phyloP scores from a whole-genome alignment of 257 asterid species.

The Ilex asprella region DNA sequence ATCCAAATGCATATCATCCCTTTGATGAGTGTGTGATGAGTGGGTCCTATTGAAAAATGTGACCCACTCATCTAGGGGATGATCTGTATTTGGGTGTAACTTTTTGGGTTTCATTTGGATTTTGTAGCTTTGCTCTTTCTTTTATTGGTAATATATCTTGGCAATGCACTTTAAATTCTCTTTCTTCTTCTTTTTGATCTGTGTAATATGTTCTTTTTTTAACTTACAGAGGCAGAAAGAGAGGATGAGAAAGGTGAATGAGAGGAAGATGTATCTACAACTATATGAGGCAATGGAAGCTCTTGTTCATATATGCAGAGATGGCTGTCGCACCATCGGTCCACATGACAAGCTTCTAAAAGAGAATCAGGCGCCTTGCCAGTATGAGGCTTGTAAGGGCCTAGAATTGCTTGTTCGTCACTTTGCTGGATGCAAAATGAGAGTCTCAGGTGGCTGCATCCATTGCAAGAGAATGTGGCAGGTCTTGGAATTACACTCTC shows the following conservation, averaged over 20 bases:
- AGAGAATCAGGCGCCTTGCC: conserved; percentile 51
- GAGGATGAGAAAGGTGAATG: conserved; percentile 40
- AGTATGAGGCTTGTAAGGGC: conserved; percentile 60
- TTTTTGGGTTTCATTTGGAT: too few relatives aligned
- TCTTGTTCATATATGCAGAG: conserved; percentile 74
- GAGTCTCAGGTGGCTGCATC: conserved; percentile 67
- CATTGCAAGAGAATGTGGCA: conserved; percentile 94
- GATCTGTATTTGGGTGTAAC: too few relatives aligned
- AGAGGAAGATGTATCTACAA: conserved; percentile 50
- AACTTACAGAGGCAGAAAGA: conserved; percentile 42
- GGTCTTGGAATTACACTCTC: conserved; percentile 72
- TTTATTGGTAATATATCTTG: not conserved
- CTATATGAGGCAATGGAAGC: conserved; percentile 92
- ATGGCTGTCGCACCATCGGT: conserved; percentile 82
- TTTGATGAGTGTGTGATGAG: too few relatives aligned
- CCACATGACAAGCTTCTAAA: conserved; percentile 50
- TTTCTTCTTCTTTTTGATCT: not conserved
- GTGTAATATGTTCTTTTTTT: not conserved
- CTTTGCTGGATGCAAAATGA: conserved; percentile 64
- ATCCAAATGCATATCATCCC: too few relatives aligned
- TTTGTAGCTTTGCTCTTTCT: not conserved
- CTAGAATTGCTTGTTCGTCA: conserved; percentile 67
- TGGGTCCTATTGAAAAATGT: too few relatives aligned
- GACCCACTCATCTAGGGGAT: too few relatives aligned
- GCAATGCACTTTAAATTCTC: not conserved